These are phyloP conservation scores for Cubamyces sp. DNA, from an alignment of 768 basidiomycete genomes.

Conservation along the genomic window DNA sequence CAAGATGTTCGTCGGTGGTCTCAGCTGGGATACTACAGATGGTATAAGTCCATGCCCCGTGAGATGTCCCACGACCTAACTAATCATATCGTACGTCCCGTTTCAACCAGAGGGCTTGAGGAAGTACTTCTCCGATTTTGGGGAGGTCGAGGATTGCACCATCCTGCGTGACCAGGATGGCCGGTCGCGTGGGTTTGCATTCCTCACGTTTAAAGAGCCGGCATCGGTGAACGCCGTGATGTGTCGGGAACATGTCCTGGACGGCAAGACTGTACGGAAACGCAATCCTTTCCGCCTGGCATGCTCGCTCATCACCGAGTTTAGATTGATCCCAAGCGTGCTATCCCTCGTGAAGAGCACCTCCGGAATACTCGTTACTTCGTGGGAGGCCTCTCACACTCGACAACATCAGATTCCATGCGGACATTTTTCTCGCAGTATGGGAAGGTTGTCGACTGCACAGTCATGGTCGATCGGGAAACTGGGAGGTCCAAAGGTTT, in stretches of 20 bases:
- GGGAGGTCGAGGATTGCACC: conserved; percentile 93
- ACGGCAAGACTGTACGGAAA: conserved; percentile 90
- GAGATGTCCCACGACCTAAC: conserved; percentile 44
- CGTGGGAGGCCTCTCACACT: conserved; percentile 89
- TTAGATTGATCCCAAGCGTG: conserved; percentile 97
- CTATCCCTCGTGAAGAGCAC: conserved; percentile 94
- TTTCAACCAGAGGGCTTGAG: conserved; percentile 61
- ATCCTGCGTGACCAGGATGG: conserved; percentile 97
- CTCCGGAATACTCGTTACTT: conserved; percentile 91
- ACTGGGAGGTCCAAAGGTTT: conserved; percentile 94
- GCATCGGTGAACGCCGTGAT: conserved; percentile 93
- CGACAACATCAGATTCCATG: conserved; percentile 91
- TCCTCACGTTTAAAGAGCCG: conserved; percentile 92
- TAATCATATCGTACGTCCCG: conserved; percentile 10
- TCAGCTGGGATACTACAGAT: conserved; percentile 99
- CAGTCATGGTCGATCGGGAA: conserved; percentile 97
- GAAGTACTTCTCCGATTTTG: conserved; percentile 92
- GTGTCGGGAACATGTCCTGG: conserved; percentile 89
- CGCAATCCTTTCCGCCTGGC: not conserved
- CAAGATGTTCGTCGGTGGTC: conserved; percentile 99
- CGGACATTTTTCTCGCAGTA: conserved; percentile 90
- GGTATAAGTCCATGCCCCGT: conserved; percentile 60
- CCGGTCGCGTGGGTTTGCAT: conserved; percentile 94
- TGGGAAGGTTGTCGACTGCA: conserved; percentile 94
- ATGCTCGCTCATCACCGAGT: conserved; percentile 4